Percentiles rank a stretch among this genome's conserved stretches.
Evolutionary conservation across 2,329 filamentous ascomycete genomes (phyloP).

Genomic region (Xylariaceae sp.): DNA sequence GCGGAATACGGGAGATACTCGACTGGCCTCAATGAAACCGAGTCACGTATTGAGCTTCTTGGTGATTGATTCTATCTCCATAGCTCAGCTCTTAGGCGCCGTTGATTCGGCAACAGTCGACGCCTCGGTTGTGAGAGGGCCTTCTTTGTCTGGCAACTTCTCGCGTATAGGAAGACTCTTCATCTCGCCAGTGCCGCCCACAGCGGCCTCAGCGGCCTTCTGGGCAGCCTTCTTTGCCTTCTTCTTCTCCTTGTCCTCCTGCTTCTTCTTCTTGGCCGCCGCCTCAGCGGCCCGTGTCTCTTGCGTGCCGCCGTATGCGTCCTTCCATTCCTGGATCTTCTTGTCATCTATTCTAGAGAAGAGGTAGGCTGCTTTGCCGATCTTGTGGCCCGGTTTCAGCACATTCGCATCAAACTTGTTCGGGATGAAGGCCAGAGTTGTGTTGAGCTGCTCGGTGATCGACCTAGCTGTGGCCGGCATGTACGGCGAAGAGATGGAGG

Average conservation of each 20-base stretch:
- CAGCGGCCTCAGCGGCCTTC: slow-evolving; percentile 9
- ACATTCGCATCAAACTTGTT: slow-evolving; percentile 43
- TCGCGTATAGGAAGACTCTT: slow-evolving; percentile 22
- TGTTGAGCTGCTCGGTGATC: slow-evolving; percentile 58
- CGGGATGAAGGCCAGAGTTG: slow-evolving; percentile 44
- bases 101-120: slow-evolving; percentile 10
- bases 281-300: slow-evolving; percentile 21
- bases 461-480: slow-evolving; percentile 55
- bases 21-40: too few relatives aligned
- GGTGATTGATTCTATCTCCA: too few relatives aligned
- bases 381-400: slow-evolving; percentile 55
- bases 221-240: slow-evolving; percentile 20
- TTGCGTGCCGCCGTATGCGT: slow-evolving; percentile 44
- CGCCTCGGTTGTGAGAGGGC: slow-evolving; percentile 6
- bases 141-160: slow-evolving; percentile 22
- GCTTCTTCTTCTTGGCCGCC: slow-evolving; percentile 24
- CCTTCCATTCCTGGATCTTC: slow-evolving; percentile 65
- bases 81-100: slow-evolving; percentile 7
- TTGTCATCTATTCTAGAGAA: slow-evolving; percentile 67
- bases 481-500: slow-evolving; percentile 60
- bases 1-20: too few relatives aligned
- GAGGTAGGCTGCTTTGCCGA: slow-evolving; percentile 60
- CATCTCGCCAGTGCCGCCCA: slow-evolving; percentile 9
- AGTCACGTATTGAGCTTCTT: too few relatives aligned
- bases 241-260: slow-evolving; percentile 24